Conservation (phyloP, 495 filamentous ascomycete genomes). For the Filosporella fistucella region DNA sequence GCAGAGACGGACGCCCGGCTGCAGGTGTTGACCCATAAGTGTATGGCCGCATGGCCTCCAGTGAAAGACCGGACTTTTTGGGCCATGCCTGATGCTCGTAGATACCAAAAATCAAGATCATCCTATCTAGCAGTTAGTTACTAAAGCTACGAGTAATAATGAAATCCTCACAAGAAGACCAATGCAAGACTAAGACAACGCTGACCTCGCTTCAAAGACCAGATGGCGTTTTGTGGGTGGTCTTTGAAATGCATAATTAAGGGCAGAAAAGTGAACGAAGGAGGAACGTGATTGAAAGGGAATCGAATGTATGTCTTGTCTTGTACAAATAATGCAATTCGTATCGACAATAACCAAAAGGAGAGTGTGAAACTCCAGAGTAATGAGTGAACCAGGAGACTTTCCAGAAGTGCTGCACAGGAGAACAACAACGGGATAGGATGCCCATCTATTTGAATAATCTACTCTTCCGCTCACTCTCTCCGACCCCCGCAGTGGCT, state of each 20-base stretch:
- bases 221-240: conserved; percentile 3
- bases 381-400: background rate
- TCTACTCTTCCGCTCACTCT: background rate
- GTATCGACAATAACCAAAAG: background rate
- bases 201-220: conserved; percentile 6
- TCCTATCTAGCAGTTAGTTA: background rate
- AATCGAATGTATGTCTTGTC: background rate
- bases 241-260: conserved; percentile 9
- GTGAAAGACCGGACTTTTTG: conserved; percentile 3
- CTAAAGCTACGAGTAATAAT: background rate
- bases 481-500: background rate
- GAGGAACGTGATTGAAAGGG: too few relatives aligned
- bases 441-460: background rate
- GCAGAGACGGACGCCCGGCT: conserved; percentile 9
- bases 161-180: conserved; percentile 9
- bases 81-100: background rate
- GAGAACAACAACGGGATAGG: background rate
- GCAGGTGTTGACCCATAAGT: conserved; percentile 11
- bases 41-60: conserved; percentile 1
- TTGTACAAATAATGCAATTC: background rate
- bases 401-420: conserved; percentile 12
- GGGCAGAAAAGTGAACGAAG: too few relatives aligned
- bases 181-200: conserved; percentile 14
- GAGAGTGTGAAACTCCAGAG: background rate
- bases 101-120: conserved; percentile 5